Percentiles rank a stretch among this genome's conserved stretches.
Conservation (phyloP, 2,329 filamentous ascomycete genomes). For the Teratosphaeriaceae sp. region DNA sequence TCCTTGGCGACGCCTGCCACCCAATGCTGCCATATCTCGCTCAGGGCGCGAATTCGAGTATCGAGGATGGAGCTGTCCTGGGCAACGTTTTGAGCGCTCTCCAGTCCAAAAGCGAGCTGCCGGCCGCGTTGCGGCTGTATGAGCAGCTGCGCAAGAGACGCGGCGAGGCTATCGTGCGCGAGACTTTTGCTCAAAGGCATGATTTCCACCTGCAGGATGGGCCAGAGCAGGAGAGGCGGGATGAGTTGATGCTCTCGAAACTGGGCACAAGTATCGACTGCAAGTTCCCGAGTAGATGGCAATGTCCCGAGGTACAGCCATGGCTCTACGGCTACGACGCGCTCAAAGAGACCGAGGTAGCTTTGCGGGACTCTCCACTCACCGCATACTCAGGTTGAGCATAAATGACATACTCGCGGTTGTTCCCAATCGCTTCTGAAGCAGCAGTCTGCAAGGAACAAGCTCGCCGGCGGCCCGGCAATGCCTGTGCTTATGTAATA, state of each 20-base stretch:
- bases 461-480: too few species aligned
- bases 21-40: conserved; percentile 55
- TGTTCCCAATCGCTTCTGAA: too few species aligned
- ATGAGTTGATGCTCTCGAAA: conserved; percentile 51
- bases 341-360: conserved; percentile 42
- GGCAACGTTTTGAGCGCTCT: conserved; percentile 51
- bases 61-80: conserved; percentile 63
- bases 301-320: conserved; percentile 55
- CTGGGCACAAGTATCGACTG: conserved; percentile 46
- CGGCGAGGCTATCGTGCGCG: conserved; percentile 51
- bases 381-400: background rate
- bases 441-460: too few species aligned
- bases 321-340: conserved; percentile 62
- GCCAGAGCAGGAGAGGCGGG: conserved; percentile 51
- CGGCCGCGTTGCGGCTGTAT: conserved; percentile 38
- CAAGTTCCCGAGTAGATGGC: conserved; percentile 57
- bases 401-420: too few species aligned
- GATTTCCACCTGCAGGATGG: conserved; percentile 43
- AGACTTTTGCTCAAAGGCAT: conserved; percentile 50
- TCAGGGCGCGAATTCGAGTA: conserved; percentile 59
- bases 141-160: conserved; percentile 42
- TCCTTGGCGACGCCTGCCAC: conserved; percentile 55
- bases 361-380: conserved; percentile 18
- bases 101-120: conserved; percentile 33
- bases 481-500: too few species aligned